Percentiles rank a stretch among this genome's conserved stretches.
Conservation (phyloP, 192 early-diverging fungal genomes). For the Dissophora ornata region DNA sequence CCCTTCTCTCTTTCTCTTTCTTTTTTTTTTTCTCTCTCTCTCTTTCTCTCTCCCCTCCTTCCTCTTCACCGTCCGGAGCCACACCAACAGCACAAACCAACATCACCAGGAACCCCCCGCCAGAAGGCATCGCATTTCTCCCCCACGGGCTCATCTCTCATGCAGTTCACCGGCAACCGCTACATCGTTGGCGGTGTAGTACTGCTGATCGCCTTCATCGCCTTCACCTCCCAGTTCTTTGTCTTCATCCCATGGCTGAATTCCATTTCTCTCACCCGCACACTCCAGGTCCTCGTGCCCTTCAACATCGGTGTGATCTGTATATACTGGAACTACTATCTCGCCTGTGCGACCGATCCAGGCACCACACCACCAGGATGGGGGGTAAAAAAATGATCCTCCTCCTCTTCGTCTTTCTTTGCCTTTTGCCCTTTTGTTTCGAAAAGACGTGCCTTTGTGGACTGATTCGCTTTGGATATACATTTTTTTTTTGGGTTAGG, state of each 20-base stretch:
- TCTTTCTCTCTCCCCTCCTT: too few species aligned
- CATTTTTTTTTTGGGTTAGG: too few species aligned
- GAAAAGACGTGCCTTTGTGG: too few species aligned
- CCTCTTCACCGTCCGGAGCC: too few species aligned
- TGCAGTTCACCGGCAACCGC: conserved; percentile 50
- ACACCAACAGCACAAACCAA: too few species aligned
- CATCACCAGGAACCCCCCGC: too few species aligned
- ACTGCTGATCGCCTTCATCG: conserved; percentile 33
- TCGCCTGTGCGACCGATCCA: conserved; percentile 79
- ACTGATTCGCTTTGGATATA: too few species aligned
- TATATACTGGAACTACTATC: conserved; percentile 88
- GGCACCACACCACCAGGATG: conserved; percentile 78
- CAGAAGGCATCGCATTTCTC: too few species aligned
- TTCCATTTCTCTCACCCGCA: conserved; percentile 7
- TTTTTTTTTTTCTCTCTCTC: too few species aligned
- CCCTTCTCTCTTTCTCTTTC: too few species aligned
- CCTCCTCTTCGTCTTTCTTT: background rate
- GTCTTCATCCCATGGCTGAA: conserved; percentile 48
- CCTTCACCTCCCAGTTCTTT: conserved; percentile 34
- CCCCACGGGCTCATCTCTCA: too few species aligned
- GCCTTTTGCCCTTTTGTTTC: too few species aligned
- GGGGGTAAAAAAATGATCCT: conserved; percentile 48
- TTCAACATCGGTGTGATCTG: conserved; percentile 84
- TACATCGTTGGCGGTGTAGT: conserved; percentile 66
- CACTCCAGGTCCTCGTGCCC: conserved; percentile 65